Evolutionary conservation across 1,284 basidiomycete genomes (phyloP), one percentile per base, ranked within the genome.

Genomic region (Flammula alnicola): DNA sequence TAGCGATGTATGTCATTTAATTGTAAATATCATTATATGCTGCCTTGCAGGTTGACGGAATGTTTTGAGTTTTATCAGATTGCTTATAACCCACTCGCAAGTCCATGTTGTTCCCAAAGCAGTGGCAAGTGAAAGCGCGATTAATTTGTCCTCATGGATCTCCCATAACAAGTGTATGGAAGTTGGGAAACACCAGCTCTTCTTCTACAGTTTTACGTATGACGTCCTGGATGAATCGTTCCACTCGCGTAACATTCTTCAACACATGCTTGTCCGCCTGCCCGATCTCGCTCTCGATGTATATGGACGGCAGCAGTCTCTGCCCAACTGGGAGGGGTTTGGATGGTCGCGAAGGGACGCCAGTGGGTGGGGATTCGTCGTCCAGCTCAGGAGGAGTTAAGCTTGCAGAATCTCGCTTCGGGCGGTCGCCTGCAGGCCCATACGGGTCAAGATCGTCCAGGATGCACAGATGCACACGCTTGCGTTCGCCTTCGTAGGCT

Each of bases 241-340:
- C 97, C 26, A 99, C 93, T 56, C 97, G 88, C 3, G 93, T 95
- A 14, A 99, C 97, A 59, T 99, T 99, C 67, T 94, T 91, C 59
- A 99, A 68, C 2, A 97, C 92, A 73, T 98, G 95, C 59, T 95
- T 97, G 66, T 98, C 95, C 22, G 88, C 77, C 74, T 98, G 93
- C 1, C 97, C 97, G 44, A 99, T 96, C 72, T 97, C 93, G 64
- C 89, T 93, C 70, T 99, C 96, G 64, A 99, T 95, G 59, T 88
- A 83, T 49, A 98, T 88, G n/a, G 84, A 83, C 0, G 93, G 93
- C n/a, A 99, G 73, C 22, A 99, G 73, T 19, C 91, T 80, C 61
- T 91, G 84, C 0, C 95, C 96, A 2, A 92, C 77, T 0, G 91
- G 86, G 12, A 88, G 68, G 23, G 81, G 82, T 60, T 90, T 89